A percentile compares a stretch with the other conserved stretches of the same genome.
Conservation (phyloP, 179 eudicot species). For the Actinidia polygama region DNA sequence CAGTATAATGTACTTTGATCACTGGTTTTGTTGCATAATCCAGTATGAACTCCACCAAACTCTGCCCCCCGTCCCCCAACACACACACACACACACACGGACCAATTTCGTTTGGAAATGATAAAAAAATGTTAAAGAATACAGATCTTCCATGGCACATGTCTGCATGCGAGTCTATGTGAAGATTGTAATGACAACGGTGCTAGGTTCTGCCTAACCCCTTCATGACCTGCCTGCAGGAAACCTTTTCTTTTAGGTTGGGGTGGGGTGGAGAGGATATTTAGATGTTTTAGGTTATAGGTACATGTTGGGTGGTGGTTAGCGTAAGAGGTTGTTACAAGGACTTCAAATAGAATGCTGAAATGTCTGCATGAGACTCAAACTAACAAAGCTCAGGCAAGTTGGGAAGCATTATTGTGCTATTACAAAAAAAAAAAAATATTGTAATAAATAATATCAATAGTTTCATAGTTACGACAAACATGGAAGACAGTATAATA, state of each 20-base stretch:
- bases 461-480: neutral
- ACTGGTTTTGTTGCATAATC: neutral
- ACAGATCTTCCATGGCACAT: neutral
- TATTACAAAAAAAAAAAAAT: neutral
- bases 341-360: neutral
- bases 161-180: neutral
- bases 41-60: neutral
- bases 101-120: neutral
- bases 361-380: neutral
- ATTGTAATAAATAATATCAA: neutral
- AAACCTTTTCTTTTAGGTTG: neutral
- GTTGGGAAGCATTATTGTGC: conserved; percentile 5
- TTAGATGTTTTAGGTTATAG: neutral
- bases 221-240: neutral
- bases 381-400: neutral
- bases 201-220: neutral
- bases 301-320: neutral
- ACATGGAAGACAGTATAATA: neutral
- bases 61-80: no score
- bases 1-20: neutral
- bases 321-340: neutral
- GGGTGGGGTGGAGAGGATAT: neutral
- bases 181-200: neutral
- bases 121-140: neutral
- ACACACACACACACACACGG: no score